Evolutionary conservation across 768 basidiomycete genomes (phyloP), one percentile per base, ranked within the genome.

Genomic region (Kwoniella botswanensis): DNA sequence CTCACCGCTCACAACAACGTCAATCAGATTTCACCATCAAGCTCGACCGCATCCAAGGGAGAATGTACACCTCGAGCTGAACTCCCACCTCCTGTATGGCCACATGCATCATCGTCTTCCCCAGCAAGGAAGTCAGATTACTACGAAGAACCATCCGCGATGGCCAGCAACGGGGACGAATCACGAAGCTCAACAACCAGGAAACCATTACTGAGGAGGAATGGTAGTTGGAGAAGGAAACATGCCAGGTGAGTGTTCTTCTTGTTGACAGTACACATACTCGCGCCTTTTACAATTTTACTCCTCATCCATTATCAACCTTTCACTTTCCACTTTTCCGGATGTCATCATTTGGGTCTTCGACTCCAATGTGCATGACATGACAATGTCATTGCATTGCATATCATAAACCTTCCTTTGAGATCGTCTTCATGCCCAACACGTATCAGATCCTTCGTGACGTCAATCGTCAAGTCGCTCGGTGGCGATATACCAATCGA

Each of bases 161-260:
- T 70, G 60, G 2, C 54, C 46, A 50, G 35, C 46, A 58, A 43
- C 50, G 24, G 52, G 68, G 53, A 66, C 5, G 29, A 58, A 52
- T 15, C 24, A 44, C 46, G 2, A 21, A n/a, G 26, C 35, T 65
- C 67, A 42, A 59, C 67, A 4, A 56, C 24, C 24, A 54, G 68
- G 29, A 64, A 63, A 22, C 42, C 61, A 6, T 68, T 70, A 2
- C 29, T 73, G 65, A 74, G 65, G 50, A 65, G 77, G n/a, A 68
- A 53, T 26, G 70, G 68, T 13, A 79, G 77, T 57, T 76, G 75
- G 75, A 44, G 75, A 41, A 61, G 64, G 52, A 76, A 76, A 59
- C 73, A 79, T 62, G 73, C 74, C 15, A 79, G 75, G 78, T 79
- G 75, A 79, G 78, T 75, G 43, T 15, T 17, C 21, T n/a, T 63